Evolutionary conservation across 352 stramenopile species (phyloP).

Genomic region (Phytopythium montanum): DNA sequence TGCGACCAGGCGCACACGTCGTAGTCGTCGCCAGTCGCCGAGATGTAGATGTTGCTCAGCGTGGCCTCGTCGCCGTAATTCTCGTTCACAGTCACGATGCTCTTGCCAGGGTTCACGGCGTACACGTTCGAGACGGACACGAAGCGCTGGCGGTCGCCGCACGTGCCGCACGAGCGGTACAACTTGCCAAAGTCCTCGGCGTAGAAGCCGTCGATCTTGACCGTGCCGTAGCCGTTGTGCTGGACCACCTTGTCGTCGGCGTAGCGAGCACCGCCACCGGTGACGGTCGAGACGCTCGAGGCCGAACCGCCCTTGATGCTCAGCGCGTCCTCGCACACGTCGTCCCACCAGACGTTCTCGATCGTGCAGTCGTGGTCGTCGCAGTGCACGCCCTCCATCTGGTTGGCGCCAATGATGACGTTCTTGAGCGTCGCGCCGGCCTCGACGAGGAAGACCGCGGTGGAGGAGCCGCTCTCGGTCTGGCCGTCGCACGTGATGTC

Average conservation of each 20-base stretch:
- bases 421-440: slow-evolving; percentile 40
- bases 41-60: slow-evolving; percentile 34
- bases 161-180: slow-evolving; percentile 41
- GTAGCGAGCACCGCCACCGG: slow-evolving; percentile 33
- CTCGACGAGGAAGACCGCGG: slow-evolving; percentile 34
- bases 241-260: slow-evolving; percentile 52
- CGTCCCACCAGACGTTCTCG: slow-evolving; percentile 58
- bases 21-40: slow-evolving; percentile 10
- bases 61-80: slow-evolving; percentile 32
- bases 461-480: slow-evolving; percentile 20
- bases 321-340: slow-evolving; percentile 44
- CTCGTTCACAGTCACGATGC: slow-evolving; percentile 41
- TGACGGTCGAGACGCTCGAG: slow-evolving; percentile 23
- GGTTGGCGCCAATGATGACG: slow-evolving; percentile 49
- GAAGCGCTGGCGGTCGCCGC: slow-evolving; percentile 21
- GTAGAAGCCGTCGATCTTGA: slow-evolving; percentile 49
- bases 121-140: slow-evolving; percentile 33
- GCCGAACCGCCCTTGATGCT: slow-evolving; percentile 35
- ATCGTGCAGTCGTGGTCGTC: slow-evolving; percentile 31
- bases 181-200: slow-evolving; percentile 42
- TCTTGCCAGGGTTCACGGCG: slow-evolving; percentile 28
- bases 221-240: slow-evolving; percentile 38
- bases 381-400: slow-evolving; percentile 34
- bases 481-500: slow-evolving; percentile 37
- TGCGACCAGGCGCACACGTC: slow-evolving; percentile 34